phyloP scores from a whole-genome alignment of 495 filamentous ascomycete genomes.

The Achaetomiella virescens region DNA sequence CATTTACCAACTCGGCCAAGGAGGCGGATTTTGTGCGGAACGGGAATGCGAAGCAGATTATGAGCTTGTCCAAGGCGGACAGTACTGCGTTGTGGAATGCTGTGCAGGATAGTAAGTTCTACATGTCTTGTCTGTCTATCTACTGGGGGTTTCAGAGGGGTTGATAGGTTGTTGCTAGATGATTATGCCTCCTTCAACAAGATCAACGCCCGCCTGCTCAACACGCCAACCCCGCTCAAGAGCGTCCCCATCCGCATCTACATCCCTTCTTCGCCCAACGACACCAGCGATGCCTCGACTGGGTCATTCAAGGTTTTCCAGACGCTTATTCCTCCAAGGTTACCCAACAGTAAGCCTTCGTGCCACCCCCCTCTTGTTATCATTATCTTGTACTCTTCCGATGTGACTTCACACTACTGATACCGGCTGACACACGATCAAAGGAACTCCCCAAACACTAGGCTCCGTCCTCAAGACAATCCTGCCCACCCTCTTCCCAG shows the following conservation, averaged over 20 bases:
- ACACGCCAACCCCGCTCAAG: constrained; percentile 64
- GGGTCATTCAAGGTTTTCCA: constrained; percentile 64
- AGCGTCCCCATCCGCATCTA: constrained; percentile 85
- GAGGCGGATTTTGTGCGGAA: constrained; percentile 86
- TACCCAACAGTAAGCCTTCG: constrained; percentile 31
- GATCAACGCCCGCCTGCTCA: constrained; percentile 72
- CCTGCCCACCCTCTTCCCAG: constrained; percentile 80
- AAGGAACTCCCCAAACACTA: constrained; percentile 59
- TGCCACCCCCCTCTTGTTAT: neutral
- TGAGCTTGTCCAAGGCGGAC: constrained; percentile 84
- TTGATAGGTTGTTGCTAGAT: constrained; percentile 41
- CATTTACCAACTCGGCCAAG: constrained; percentile 90
- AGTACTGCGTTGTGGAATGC: constrained; percentile 82
- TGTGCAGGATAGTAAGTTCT: constrained; percentile 65
- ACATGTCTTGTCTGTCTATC: neutral
- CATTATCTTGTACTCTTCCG: neutral
- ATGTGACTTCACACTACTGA: neutral
- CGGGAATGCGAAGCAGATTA: constrained; percentile 85
- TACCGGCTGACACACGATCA: too few relatives aligned
- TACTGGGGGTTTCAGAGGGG: neutral
- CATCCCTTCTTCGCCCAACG: constrained; percentile 61
- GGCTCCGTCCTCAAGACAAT: constrained; percentile 71
- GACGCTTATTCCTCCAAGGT: constrained; percentile 50
- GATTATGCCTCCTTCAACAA: constrained; percentile 65
- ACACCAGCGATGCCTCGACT: constrained; percentile 30